Evolutionary conservation across 768 basidiomycete species (phyloP), one percentile per base, ranked within the genome.

Genomic region (Phanerodontia chrysosporium): DNA sequence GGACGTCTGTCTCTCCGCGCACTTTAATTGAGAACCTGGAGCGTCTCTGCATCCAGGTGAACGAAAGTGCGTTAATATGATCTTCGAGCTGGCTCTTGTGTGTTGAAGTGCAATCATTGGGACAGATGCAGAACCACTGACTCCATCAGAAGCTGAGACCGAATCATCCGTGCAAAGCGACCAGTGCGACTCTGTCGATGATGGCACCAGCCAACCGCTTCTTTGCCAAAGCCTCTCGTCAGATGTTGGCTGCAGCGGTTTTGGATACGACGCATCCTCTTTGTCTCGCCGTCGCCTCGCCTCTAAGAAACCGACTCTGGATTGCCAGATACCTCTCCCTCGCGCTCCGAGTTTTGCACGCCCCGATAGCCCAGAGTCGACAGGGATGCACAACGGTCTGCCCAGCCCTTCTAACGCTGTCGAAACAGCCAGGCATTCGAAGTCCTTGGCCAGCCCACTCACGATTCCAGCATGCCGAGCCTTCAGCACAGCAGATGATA

Each of bases 221-320:
- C 39, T 42, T 35, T 6, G 32, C 32, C 22, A 48, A n/a, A n/a
- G n/a, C n/a, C n/a, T n/a, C 18, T 25, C 24, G 46, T 13, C 24
- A 5, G 10, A 28, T 42, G 39, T 42, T 18, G 18, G 16, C 8
- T 42, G 10, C 8, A 18, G 8, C 18, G 18, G 8, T 42, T 18
- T 18, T 4, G 39, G 39, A 18, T 18, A 12, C 10, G 39, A 42
- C 51, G 14, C 58, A 32, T 59, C 65, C 36, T 72, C 72, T 39
- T 66, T 71, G 60, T 71, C 75, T 22, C 68, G 64, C 57, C 67
- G 69, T n/a, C 73, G 69, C 21, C 62, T 72, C 35, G 60, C 70
- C 49, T 69, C 72, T 18, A 74, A 72, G 24, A 64, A 66, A 45
- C 67, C 75, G 46, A 39, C 55, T 21, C 59, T 69, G 10, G 56